A percentile compares a stretch with the other conserved stretches of the same genome.
phyloP scores from a whole-genome alignment of 176 grass and related monocot species.

The Rhynchospora tenuis region DNA sequence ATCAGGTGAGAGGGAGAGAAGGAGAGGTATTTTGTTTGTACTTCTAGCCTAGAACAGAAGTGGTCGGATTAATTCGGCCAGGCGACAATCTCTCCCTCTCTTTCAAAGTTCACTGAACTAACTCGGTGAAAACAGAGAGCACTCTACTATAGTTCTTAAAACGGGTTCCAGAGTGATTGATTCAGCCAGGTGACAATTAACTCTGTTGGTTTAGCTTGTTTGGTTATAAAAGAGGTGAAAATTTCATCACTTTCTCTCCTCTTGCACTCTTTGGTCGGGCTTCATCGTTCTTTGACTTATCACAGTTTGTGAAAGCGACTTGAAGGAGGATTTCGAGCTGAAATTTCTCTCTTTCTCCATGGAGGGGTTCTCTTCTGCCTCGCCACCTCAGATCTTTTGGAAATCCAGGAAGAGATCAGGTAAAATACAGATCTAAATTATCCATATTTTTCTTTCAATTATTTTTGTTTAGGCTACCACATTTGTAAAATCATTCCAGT shows the following conservation, averaged over 20 bases:
- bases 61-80: background rate
- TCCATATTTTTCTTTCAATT: background rate
- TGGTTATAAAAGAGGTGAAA: background rate
- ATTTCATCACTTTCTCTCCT: background rate
- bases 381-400: constrained; percentile 72
- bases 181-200: background rate
- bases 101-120: background rate
- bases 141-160: too few relatives aligned
- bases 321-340: background rate
- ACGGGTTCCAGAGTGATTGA: too few relatives aligned
- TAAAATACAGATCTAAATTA: constrained; percentile 10
- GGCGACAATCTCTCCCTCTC: background rate
- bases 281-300: background rate
- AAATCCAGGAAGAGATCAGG: constrained; percentile 89
- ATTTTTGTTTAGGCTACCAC: background rate
- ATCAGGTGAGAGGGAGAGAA: background rate
- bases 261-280: background rate
- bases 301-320: background rate
- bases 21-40: background rate
- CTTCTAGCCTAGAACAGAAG: background rate
- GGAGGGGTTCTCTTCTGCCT: constrained; percentile 48
- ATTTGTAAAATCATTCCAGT: background rate
- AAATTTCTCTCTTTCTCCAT: constrained; percentile 13
- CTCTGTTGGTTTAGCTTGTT: background rate
- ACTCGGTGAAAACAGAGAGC: too few relatives aligned